Percentiles rank a stretch among this genome's conserved stretches.
phyloP scores from a whole-genome alignment of 768 basidiomycete genomes.

The Pleurotus eryngii region DNA sequence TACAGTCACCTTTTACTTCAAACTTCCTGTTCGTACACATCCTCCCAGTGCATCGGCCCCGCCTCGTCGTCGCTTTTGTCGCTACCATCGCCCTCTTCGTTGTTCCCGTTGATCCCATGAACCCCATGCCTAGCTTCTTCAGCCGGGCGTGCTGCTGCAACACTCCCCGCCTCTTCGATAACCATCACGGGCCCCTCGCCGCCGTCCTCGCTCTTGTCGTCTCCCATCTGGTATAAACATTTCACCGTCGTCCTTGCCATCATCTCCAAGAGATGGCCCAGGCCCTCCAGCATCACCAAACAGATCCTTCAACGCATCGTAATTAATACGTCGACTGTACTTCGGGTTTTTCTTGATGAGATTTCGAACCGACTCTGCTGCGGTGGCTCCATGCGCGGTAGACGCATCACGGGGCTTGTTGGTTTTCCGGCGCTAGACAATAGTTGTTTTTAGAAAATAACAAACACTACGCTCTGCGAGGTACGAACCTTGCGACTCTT shows the following conservation, averaged over 20 bases:
- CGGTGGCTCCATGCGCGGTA: slow-evolving; percentile 64
- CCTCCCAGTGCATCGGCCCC: slow-evolving; percentile 36
- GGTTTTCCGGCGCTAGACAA: slow-evolving; percentile 63
- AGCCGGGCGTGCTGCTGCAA: slow-evolving; percentile 27
- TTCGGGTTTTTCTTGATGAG: slow-evolving; percentile 82
- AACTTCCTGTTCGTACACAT: slow-evolving; percentile 75
- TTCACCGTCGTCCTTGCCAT: slow-evolving; percentile 41
- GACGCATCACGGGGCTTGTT: slow-evolving; percentile 69
- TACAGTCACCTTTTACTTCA: slow-evolving; percentile 17
- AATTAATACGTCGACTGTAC: slow-evolving; percentile 93
- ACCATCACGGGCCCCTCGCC: slow-evolving; percentile 27
- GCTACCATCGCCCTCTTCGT: slow-evolving; percentile 41
- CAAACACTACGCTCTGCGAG: slow-evolving; percentile 33
- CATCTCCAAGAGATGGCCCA: slow-evolving; percentile 13
- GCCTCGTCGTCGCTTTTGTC: slow-evolving; percentile 50
- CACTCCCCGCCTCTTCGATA: slow-evolving; percentile 45
- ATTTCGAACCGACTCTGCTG: slow-evolving; percentile 74
- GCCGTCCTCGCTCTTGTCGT: slow-evolving; percentile 37
- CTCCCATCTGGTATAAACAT: slow-evolving; percentile 41
- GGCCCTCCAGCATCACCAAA: slow-evolving; percentile 50
- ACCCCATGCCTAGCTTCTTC: slow-evolving; percentile 17
- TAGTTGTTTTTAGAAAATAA: slow-evolving; percentile 16
- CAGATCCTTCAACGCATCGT: slow-evolving; percentile 80
- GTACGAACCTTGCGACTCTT: slow-evolving; percentile 80
- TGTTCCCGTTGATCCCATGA: slow-evolving; percentile 21